Base-by-base conservation (phyloP, 768 basidiomycete genomes). In the Hortiboletus flavorubellus region DNA sequence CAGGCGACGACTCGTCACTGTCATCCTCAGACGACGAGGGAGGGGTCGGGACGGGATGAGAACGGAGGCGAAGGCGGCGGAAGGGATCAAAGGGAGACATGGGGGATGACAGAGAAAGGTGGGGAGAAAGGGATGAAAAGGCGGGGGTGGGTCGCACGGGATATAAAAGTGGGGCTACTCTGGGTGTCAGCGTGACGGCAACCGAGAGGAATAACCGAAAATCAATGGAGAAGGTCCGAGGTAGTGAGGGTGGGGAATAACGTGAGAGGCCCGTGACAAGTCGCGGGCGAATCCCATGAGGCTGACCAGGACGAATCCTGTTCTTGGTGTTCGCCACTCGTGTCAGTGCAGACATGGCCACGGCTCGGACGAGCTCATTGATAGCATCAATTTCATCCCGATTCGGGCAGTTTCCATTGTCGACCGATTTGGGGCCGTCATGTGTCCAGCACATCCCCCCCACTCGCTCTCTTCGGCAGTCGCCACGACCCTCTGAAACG, bases 11-110 rank as follows among this genome's bases (percentile, higher is more conserved):
- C 10, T 47, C 53, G 18, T 70, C 70, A 12, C 49, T 70, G 59
- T 68, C 68, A 2, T 63, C 51, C 46, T 71, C 64, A n/a, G 33
- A 51, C 0, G 58, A 37, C 0, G 56, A 12, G 2, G 45, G 42
- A 16, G 10, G 40, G 14, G 30, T 9, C n/a, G 54, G 39, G 15
- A 15, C 33, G 3, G 43, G 34, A 16, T 16, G 29, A 16, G 56
- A 42, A 16, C 66, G 59, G 9, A 38, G 55, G 10, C 68, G 70
- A 18, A 68, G 46, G 18, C 61, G 70, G 16, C 63, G 68, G 52
- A 68, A 57, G 35, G 54, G 57, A 18, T 59, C 53, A 21, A 70
- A 51, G 6, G 2, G n/a, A 4, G 60, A 49, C 59, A 60, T 60
- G 9, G 0, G 2, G 9, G 0, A 1, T 29, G 16, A 16, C 37